Percentiles rank a stretch among this genome's conserved stretches.
Evolutionary conservation across 352 stramenopile species (phyloP).

Genomic region (Phytophthora gonapodyides): DNA sequence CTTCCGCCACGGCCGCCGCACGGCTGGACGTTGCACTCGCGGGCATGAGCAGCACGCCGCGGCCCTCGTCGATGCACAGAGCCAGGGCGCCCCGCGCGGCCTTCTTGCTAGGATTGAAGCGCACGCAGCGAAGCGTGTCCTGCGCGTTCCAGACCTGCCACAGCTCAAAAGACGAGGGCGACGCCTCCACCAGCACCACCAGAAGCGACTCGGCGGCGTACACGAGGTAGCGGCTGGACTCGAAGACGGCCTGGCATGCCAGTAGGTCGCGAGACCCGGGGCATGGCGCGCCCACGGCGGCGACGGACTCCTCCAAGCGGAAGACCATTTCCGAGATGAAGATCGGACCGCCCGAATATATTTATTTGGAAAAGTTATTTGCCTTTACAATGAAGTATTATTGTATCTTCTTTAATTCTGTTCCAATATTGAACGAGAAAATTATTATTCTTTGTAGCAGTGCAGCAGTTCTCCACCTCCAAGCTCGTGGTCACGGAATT

Average conservation of each 20-base stretch:
- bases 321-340: constrained; percentile 41
- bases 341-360: no score
- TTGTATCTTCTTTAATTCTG: no score
- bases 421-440: no score
- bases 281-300: constrained; percentile 50
- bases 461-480: no score
- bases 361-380: no score
- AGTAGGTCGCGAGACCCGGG: constrained; percentile 16
- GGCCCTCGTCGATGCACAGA: constrained; percentile 64
- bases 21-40: constrained; percentile 37
- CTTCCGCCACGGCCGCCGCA: constrained; percentile 19
- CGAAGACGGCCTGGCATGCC: constrained; percentile 51
- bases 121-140: constrained; percentile 51
- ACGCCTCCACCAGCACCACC: constrained; percentile 60
- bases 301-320: constrained; percentile 47
- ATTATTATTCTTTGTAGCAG: no score
- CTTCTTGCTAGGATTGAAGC: constrained; percentile 60
- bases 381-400: no score
- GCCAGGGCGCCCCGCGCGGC: constrained; percentile 59
- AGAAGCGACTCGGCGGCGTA: constrained; percentile 61
- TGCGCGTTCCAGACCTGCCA: constrained; percentile 72
- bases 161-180: constrained; percentile 47
- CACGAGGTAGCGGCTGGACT: constrained; percentile 62
- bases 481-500: no score
- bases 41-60: constrained; percentile 68